Conservation (phyloP, 1,284 basidiomycete genomes). For the Cryptococcus sp. region DNA sequence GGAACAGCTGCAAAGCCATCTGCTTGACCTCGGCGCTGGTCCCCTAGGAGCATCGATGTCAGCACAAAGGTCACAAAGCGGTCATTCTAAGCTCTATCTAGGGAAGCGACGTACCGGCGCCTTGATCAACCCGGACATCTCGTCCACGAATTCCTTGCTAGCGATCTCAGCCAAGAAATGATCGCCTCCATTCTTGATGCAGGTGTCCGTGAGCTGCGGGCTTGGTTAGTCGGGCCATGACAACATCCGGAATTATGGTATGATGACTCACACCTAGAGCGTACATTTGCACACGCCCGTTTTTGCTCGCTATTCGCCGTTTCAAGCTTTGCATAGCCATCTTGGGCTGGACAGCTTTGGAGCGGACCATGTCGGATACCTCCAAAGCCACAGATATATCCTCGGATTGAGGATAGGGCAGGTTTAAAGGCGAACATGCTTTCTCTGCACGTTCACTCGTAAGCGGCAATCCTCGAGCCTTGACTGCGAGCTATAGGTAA, state of each 20-base stretch:
- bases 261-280: conserved; percentile 71
- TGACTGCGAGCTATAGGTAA: conserved; percentile 2
- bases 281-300: conserved; percentile 91
- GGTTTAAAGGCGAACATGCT: conserved; percentile 54
- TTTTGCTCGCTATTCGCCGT: conserved; percentile 84
- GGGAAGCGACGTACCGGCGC: conserved; percentile 51
- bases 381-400: conserved; percentile 94
- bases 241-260: background rate
- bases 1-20: conserved; percentile 75
- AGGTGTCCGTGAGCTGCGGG: conserved; percentile 79
- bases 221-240: conserved; percentile 7
- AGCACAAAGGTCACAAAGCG: background rate
- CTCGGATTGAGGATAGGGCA: conserved; percentile 60
- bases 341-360: conserved; percentile 81
- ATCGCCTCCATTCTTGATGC: conserved; percentile 97
- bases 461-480: background rate
- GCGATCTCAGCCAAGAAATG: conserved; percentile 81
- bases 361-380: conserved; percentile 94
- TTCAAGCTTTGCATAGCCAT: conserved; percentile 88
- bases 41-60: conserved; percentile 32
- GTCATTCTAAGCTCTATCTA: background rate
- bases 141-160: conserved; percentile 91
- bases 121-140: conserved; percentile 54
- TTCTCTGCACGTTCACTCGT: conserved; percentile 39
- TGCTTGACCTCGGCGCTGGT: conserved; percentile 82